Percentiles rank a stretch among this genome's conserved stretches.
Evolutionary conservation across 768 basidiomycete species (phyloP).

Genomic region (Suillus paluster): DNA sequence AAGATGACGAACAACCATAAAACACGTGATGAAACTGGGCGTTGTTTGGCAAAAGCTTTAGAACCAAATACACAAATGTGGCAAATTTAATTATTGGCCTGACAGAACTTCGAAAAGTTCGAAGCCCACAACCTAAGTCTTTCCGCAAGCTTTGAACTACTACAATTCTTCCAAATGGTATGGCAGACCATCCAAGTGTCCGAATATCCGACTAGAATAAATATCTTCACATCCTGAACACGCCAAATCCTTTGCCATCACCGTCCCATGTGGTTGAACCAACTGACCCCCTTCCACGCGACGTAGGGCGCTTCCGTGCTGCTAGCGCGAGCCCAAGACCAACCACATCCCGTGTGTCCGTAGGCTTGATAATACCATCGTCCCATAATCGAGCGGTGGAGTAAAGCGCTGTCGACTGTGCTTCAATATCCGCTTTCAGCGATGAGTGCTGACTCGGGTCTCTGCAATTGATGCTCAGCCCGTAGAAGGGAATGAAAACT

Average conservation of each 20-base stretch:
- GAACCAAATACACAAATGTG: constrained; percentile 32
- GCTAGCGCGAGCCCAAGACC: constrained; percentile 89
- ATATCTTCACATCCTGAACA: constrained; percentile 79
- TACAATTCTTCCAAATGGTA: not conserved
- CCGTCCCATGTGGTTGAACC: constrained; percentile 71
- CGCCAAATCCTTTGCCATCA: constrained; percentile 75
- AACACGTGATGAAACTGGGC: not conserved
- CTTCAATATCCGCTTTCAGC: constrained; percentile 82
- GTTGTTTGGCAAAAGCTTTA: constrained; percentile 28
- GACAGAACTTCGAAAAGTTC: too few relatives aligned
- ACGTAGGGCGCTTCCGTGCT: constrained; percentile 44
- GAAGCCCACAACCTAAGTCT: too few relatives aligned
- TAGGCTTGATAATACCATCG: constrained; percentile 88
- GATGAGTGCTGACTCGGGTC: constrained; percentile 79
- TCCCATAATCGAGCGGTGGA: constrained; percentile 95
- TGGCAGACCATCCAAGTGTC: not conserved
- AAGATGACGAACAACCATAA: not conserved
- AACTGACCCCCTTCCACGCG: constrained; percentile 10
- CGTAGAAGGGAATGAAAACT: not conserved
- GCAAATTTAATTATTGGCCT: constrained; percentile 10
- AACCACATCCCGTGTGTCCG: constrained; percentile 86
- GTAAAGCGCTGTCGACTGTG: constrained; percentile 85
- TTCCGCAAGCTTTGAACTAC: not conserved
- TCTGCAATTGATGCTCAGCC: constrained; percentile 40
- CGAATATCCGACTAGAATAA: not conserved